Evolutionary conservation across 768 basidiomycete genomes (phyloP), one percentile per base, ranked within the genome.

Genomic region (Suillus subluteus): DNA sequence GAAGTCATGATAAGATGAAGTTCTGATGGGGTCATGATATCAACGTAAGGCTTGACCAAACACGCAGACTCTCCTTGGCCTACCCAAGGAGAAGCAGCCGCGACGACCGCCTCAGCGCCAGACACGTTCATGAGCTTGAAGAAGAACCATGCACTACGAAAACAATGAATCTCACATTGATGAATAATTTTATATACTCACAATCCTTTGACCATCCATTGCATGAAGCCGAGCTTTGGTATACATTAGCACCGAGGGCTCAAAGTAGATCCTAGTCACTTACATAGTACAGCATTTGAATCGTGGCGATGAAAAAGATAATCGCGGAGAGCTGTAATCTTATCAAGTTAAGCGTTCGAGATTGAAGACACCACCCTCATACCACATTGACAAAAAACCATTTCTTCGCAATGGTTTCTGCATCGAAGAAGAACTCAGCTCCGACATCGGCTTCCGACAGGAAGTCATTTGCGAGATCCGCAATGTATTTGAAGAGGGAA

Each of bases 101-200:
- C 95, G 52, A 97, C 94, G 65, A 97, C 91, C 43, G 95, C 95
- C 75, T 97, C 95, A 4, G 94, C 95, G 66, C 96, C 95, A n/a
- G 95, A 96, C 41, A 97, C 86, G 69, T 92, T 89, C 88, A 97
- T 86, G 62, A 92, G 79, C 78, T 94, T 95, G 82, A 93, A 95
- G 85, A 97, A 96, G 80, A 96, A 86, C 93, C 92, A 95, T 4
- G 95, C 95, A 73, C 90, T 64, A 55, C 0, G 63, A 38, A 43
- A 62, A 54, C 66, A 41, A 65, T 67, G 18, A 32, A 32, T 63
- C 44, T 56, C 13, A 41, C 18, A 37, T 32, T 11, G 6, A 55
- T n/a, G 62, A 18, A 11, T 9, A 55, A 66, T 30, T 48, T 56
- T 62, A 44, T 16, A 30, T 54, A 75, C 88, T 69, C 67, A 91